Evolutionary conservation across 169 alveolate species (phyloP), one percentile per base, ranked within the genome.

Genomic region (Eimeria brunetti): DNA sequence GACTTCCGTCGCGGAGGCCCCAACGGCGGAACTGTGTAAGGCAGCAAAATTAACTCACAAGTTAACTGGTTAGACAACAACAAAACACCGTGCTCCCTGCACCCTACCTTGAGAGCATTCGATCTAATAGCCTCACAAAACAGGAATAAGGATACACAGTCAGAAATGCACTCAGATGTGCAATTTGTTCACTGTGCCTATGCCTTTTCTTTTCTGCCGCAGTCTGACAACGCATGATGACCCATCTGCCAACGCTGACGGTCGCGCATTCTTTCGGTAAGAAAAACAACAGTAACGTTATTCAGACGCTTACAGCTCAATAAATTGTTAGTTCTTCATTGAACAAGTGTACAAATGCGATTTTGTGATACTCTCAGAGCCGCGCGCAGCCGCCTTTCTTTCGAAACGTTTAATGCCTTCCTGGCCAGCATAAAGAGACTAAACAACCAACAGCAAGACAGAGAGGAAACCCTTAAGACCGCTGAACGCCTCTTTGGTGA

Each of bases 401-500:
- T 96, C 58, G 99, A 98, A 83, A 98, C 97, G 69, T 96, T 98
- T 88, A 95, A 97, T 91, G 91, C 89, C 58, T 97, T 98, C 92
- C 91, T 98, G 69, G 96, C 98, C 41, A 97, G 96, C 96, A 98
- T 98, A 75, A 97, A 97, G 91, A 97, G 97, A 90, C 96, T 98
- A 67, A 98, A 98, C 96, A 97, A 97, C 76, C 98, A 98, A 93
- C 97, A 96, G 88, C 98, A 96, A 89, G 96, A 98, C 62, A 76
- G 94, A 84, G 97, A 96, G 38, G 95, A 96, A 44, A 85, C 93
- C n/a, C 95, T 96, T 30, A 90, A 93, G 33, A 96, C 95, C 64
- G 95, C 96, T 53, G 97, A 95, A 85, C 89, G 84, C 41, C 94
- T 88, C 22, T 88, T 88, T 44, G 94, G 94, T 88, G 84, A 62